Percentiles rank a stretch among this genome's conserved stretches.
Evolutionary conservation across 148 eudicot species (phyloP).

Genomic region (Amaranthus cruentus): DNA sequence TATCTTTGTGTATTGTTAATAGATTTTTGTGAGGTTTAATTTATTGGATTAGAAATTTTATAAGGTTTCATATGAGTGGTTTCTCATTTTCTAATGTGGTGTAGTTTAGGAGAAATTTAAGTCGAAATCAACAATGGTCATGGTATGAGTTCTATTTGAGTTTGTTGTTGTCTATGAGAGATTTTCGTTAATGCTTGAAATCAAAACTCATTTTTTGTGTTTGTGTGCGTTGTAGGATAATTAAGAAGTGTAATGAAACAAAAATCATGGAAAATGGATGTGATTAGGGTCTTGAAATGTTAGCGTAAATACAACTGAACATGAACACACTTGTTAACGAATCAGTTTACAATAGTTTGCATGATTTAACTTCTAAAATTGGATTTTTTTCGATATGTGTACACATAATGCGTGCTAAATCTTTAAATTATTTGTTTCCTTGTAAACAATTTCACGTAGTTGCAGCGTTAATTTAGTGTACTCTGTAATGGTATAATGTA

Average conservation of each 20-base stretch:
- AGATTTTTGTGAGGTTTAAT: slow-evolving; percentile 25
- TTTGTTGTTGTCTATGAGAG: slow-evolving; percentile 18
- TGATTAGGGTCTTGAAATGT: slow-evolving; percentile 22
- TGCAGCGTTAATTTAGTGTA: background rate
- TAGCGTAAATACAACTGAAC: slow-evolving; percentile 26
- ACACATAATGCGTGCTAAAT: background rate
- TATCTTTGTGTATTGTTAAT: slow-evolving; percentile 21
- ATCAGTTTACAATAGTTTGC: background rate
- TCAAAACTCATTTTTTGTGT: background rate
- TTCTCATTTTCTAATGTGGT: background rate
- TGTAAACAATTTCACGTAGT: background rate
- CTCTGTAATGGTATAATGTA: background rate
- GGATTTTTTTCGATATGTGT: background rate
- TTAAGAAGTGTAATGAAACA: slow-evolving; percentile 18
- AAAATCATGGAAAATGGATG: slow-evolving; percentile 25
- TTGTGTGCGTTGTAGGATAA: slow-evolving; percentile 19
- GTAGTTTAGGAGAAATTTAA: slow-evolving; percentile 31
- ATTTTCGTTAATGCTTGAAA: slow-evolving; percentile 6
- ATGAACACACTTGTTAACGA: slow-evolving; percentile 35
- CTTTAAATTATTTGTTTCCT: too few species aligned
- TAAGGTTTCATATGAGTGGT: slow-evolving; percentile 46
- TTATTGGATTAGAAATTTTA: slow-evolving; percentile 26
- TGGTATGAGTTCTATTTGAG: slow-evolving; percentile 23
- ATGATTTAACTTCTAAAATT: background rate
- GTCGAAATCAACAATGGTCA: slow-evolving; percentile 42